Conservation (phyloP, 1,284 basidiomycete species). For the Malassezia caprae region DNA sequence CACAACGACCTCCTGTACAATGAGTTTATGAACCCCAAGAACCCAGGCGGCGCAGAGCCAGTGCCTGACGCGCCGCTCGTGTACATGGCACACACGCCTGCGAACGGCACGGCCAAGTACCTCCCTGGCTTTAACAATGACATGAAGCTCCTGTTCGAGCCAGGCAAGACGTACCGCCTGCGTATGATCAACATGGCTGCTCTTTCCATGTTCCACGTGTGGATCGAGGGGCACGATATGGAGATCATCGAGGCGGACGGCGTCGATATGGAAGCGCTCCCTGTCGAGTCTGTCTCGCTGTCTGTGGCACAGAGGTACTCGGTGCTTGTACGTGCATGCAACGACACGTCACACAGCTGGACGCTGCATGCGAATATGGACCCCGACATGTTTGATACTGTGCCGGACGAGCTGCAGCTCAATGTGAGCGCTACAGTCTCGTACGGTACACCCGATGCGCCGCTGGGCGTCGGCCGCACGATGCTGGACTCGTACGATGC, state of each 20-base stretch:
- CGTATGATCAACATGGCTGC: slow-evolving; percentile 67
- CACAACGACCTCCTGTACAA: slow-evolving; percentile 31
- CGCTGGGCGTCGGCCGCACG: slow-evolving; percentile 6
- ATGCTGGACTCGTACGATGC: slow-evolving; percentile 28
- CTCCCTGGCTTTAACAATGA: slow-evolving; percentile 59
- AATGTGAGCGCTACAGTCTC: slow-evolving; percentile 36
- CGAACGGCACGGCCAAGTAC: slow-evolving; percentile 49
- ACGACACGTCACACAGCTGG: slow-evolving; percentile 73
- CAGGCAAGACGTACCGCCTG: slow-evolving; percentile 63
- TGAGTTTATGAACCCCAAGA: slow-evolving; percentile 59
- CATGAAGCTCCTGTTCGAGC: slow-evolving; percentile 58
- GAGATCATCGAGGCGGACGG: slow-evolving; percentile 70
- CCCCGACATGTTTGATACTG: slow-evolving; percentile 50
- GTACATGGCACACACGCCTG: slow-evolving; percentile 63
- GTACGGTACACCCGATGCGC: slow-evolving; percentile 21
- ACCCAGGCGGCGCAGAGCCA: slow-evolving; percentile 45
- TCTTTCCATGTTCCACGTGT: slow-evolving; percentile 28
- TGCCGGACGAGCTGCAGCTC: slow-evolving; percentile 33
- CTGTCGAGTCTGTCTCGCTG: neutral
- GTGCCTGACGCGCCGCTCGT: slow-evolving; percentile 62
- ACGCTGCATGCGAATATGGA: slow-evolving; percentile 83
- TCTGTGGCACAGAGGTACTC: slow-evolving; percentile 9
- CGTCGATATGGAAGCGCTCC: slow-evolving; percentile 39
- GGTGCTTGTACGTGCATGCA: slow-evolving; percentile 55
- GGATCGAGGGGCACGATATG: slow-evolving; percentile 84